These are phyloP conservation scores for Cyclanthera cordifolia DNA, from an alignment of 306 rosid genomes.

Conservation along the genomic window DNA sequence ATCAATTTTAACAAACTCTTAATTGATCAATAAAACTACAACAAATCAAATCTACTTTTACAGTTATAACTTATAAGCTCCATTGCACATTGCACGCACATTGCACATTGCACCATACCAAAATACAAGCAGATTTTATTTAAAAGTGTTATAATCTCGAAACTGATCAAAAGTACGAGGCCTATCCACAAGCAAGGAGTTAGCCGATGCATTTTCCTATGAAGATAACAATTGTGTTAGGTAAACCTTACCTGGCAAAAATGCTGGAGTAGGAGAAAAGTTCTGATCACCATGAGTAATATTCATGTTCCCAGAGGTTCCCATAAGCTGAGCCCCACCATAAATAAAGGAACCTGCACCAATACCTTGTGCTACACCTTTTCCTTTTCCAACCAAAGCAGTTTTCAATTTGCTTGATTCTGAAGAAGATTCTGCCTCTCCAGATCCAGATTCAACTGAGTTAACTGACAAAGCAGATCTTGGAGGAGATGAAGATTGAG, in stretches of 20 bases:
- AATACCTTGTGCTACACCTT: conserved; percentile 51
- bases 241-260: conserved; percentile 66
- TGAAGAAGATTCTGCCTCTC: conserved; percentile 50
- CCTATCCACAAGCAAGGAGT: neutral
- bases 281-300: conserved; percentile 70
- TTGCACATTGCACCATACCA: neutral
- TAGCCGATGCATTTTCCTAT: neutral
- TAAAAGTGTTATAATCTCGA: neutral
- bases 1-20: neutral
- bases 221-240: neutral
- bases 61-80: neutral
- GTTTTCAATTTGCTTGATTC: conserved; percentile 58
- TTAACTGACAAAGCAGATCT: conserved; percentile 32
- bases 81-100: neutral
- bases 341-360: conserved; percentile 63
- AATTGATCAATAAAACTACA: neutral
- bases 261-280: conserved; percentile 54
- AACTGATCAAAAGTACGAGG: neutral
- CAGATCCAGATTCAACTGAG: conserved; percentile 54
- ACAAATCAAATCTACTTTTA: neutral
- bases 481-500: conserved; percentile 71
- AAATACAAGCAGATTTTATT: neutral
- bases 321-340: conserved; percentile 57
- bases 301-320: conserved; percentile 42
- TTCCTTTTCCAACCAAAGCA: conserved; percentile 68